Conservation (phyloP, 2,329 filamentous ascomycete genomes). For the Mollisiaceae sp. region DNA sequence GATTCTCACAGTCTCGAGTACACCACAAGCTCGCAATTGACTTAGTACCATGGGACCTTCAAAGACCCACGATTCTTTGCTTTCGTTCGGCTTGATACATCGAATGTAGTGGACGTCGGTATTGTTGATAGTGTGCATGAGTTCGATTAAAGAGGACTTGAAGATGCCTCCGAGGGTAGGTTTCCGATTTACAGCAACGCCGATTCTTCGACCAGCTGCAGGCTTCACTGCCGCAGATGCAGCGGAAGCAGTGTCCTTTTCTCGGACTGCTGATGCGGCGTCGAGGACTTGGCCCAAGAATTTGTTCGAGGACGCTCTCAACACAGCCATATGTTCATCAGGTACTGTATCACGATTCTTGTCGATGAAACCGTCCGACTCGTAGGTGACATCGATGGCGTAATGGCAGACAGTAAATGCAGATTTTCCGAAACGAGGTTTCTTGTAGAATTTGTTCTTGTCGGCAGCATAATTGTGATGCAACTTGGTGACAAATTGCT, state of each 20-base stretch:
- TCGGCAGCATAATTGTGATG: conserved; percentile 90
- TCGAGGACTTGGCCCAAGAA: conserved; percentile 87
- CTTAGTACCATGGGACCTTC: conserved; percentile 98
- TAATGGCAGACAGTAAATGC: conserved; percentile 99
- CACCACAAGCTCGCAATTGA: conserved; percentile 96
- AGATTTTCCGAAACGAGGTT: conserved; percentile 95
- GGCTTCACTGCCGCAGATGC: conserved; percentile 77
- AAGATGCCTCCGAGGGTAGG: conserved; percentile 98
- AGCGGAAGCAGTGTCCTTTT: conserved; percentile 78
- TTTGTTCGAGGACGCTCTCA: conserved; percentile 80
- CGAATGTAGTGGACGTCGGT: conserved; percentile 99
- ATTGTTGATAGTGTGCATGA: conserved; percentile 97
- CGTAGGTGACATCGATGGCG: conserved; percentile 96
- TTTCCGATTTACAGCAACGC: conserved; percentile 92
- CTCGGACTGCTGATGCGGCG: conserved; percentile 82
- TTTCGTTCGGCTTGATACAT: conserved; percentile 98
- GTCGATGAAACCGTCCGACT: conserved; percentile 98
- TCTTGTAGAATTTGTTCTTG: conserved; percentile 98
- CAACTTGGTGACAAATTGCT: conserved; percentile 94
- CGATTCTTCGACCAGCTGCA: conserved; percentile 82
- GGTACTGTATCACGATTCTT: conserved; percentile 99
- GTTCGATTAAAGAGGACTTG: conserved; percentile 95
- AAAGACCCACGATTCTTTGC: conserved; percentile 95
- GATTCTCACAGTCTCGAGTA: conserved; percentile 96
- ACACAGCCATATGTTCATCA: conserved; percentile 95